These are phyloP conservation scores for Amphibolis antarctica DNA, from an alignment of 106 monocot species.

Conservation along the genomic window DNA sequence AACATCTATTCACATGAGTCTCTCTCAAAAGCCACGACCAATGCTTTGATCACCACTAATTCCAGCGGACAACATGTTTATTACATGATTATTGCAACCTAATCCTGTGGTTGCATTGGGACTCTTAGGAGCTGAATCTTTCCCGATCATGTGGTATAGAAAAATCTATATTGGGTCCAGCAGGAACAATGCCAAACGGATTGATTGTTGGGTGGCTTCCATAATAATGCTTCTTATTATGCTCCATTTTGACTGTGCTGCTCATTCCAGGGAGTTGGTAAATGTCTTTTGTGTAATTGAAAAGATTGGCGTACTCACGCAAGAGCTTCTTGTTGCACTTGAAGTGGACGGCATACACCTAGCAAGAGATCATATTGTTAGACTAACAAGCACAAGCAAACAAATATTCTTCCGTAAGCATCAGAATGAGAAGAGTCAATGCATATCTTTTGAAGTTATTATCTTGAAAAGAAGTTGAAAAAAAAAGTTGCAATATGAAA, in stretches of 20 bases:
- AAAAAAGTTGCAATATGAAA: too few relatives aligned
- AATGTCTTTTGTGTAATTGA: conserved; percentile 93
- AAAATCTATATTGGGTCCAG: conserved; percentile 54
- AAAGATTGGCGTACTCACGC: conserved; percentile 76
- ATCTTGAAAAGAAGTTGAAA: too few relatives aligned
- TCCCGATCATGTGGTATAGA: conserved; percentile 67
- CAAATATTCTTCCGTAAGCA: background rate
- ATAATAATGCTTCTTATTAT: conserved; percentile 90
- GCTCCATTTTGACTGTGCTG: conserved; percentile 68
- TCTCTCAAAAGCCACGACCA: too few relatives aligned
- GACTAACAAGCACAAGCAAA: background rate
- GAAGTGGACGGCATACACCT: conserved; percentile 91
- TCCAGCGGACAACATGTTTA: too few relatives aligned
- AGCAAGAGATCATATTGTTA: background rate
- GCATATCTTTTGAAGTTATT: too few relatives aligned
- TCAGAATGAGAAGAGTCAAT: too few relatives aligned
- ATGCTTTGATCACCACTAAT: too few relatives aligned
- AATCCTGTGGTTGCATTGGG: too few relatives aligned
- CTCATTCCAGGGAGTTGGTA: conserved; percentile 74
- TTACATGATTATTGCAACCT: too few relatives aligned
- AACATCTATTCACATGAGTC: too few relatives aligned
- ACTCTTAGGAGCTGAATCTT: conserved; percentile 49
- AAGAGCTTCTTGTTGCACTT: conserved; percentile 97
- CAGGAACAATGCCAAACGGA: conserved; percentile 63
- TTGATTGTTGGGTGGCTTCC: conserved; percentile 86